Evolutionary conservation across 2,329 filamentous ascomycete species (phyloP), one percentile per base, ranked within the genome.

Genomic region (Diaporthe eres): DNA sequence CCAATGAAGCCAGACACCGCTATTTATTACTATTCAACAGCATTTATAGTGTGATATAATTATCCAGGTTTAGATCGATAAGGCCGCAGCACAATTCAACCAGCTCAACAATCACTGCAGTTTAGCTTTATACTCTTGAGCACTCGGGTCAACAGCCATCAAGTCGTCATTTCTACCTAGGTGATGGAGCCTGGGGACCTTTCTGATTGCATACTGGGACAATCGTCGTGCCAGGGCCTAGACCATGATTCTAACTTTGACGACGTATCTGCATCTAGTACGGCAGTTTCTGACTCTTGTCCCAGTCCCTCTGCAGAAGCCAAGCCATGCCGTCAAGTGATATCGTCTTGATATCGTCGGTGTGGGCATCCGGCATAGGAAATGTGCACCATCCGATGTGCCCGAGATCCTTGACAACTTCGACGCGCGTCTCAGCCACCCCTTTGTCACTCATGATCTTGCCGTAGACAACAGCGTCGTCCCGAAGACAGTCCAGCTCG

Each of bases 381-480:
- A 71, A 28, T 2, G 53, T 60, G n/a, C 19, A 28, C 60, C 70
- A 75, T 9, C 51, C 51, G 31, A 49, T 39, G 28, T 72, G 61
- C 3, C 53, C 51, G 22, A 75, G 5, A 72, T 67, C 71, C 58
- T 68, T 42, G 1, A 73, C 15, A 31, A 75, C 34, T 25, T 75
- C 70, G 39, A 75, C 13, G 0, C 71, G 51, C 0, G 70, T 75
- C 61, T 74, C 70, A 37, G 71, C 68, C 3, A 81, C 63, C 31
- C 60, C 51, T 12, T 55, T 65, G 5, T 63, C 53, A 4, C 37
- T 37, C 17, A 74, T 22, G 12, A 42, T 37, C n/a, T 75, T 71
- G 5, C 34, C 68, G 25, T 75, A 63, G 19, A 77, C 53, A 25
- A 75, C 17, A 4, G 74, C 72, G 39, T 77, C 76, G 39, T 77